Evolutionary conservation across 2,329 filamentous ascomycete genomes (phyloP).

Genomic region (Claviceps humidiphila): DNA sequence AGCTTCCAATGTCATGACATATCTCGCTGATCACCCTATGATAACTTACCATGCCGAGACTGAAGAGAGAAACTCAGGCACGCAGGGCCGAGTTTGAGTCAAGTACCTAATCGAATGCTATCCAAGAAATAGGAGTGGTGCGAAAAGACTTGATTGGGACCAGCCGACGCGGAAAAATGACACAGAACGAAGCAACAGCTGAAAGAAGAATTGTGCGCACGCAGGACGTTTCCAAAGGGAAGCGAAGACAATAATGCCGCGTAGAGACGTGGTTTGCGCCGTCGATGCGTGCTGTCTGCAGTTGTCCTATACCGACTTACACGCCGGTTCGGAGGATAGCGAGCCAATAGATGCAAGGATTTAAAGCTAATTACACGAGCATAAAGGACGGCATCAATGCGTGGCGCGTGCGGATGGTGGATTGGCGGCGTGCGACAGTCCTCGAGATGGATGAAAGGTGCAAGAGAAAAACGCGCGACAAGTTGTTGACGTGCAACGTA

Average conservation of each 20-base stretch:
- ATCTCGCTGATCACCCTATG: neutral
- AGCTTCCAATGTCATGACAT: neutral
- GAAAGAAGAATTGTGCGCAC: neutral
- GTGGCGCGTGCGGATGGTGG: slow-evolving; percentile 6
- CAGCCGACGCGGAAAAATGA: neutral
- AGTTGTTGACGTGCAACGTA: slow-evolving; percentile 13
- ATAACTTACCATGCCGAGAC: slow-evolving; percentile 6
- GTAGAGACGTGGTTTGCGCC: slow-evolving; percentile 1
- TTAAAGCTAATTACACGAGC: neutral
- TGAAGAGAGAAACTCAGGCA: neutral
- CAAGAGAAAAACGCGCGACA: slow-evolving; percentile 9
- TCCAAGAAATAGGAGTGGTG: neutral
- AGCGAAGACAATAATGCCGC: neutral
- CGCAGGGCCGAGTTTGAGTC: neutral
- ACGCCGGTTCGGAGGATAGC: slow-evolving; percentile 12
- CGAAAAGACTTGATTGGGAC: neutral
- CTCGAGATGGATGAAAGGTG: slow-evolving; percentile 2
- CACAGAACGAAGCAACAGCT: neutral
- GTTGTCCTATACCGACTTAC: slow-evolving; percentile 18
- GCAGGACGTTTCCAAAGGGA: neutral
- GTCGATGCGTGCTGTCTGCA: slow-evolving; percentile 4
- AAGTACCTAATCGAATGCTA: neutral
- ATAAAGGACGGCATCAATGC: slow-evolving; percentile 3
- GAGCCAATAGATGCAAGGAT: slow-evolving; percentile 4
- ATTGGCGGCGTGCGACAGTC: slow-evolving; percentile 6